phyloP scores from a whole-genome alignment of 768 basidiomycete genomes.

The Rhodosporidiobolus sp. region DNA sequence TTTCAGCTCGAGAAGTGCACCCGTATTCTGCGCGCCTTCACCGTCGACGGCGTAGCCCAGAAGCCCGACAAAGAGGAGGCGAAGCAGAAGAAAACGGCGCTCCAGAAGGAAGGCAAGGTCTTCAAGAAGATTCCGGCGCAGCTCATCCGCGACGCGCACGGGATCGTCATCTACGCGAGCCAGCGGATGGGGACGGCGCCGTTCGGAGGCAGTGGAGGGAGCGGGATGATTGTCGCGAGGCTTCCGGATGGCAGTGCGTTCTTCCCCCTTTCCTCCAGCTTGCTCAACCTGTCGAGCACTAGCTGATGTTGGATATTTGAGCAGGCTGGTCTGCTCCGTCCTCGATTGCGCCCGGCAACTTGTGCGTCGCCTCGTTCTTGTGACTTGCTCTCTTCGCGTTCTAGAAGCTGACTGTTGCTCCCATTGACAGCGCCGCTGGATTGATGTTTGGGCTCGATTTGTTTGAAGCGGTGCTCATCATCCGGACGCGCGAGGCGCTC shows the following conservation, averaged over 20 bases:
- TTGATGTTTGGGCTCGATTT: slow-evolving; percentile 38
- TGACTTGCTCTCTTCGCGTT: too few species aligned
- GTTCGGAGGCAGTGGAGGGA: slow-evolving; percentile 15
- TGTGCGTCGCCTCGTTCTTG: too few species aligned
- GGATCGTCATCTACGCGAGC: slow-evolving; percentile 36
- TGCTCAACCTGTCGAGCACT: not conserved
- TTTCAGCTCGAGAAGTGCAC: slow-evolving; percentile 38
- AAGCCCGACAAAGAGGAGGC: not conserved
- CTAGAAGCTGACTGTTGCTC: too few species aligned
- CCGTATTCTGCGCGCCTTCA: slow-evolving; percentile 43
- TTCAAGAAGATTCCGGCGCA: slow-evolving; percentile 41
- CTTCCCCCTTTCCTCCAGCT: not conserved
- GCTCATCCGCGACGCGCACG: slow-evolving; percentile 23
- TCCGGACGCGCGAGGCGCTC: slow-evolving; percentile 38
- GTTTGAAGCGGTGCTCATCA: not conserved
- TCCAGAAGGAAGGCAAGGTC: slow-evolving; percentile 35
- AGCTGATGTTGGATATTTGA: too few species aligned
- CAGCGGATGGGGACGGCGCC: slow-evolving; percentile 23
- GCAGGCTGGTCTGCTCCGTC: slow-evolving; percentile 41
- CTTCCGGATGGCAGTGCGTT: slow-evolving; percentile 9
- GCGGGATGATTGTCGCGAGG: slow-evolving; percentile 8
- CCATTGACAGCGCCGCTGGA: slow-evolving; percentile 19
- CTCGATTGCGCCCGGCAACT: slow-evolving; percentile 38
- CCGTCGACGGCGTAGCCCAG: slow-evolving; percentile 29
- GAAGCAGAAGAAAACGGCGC: slow-evolving; percentile 5